Evolutionary conservation across 345 rosid genomes (phyloP).

Genomic region (Eucalyptus cladocalyx): DNA sequence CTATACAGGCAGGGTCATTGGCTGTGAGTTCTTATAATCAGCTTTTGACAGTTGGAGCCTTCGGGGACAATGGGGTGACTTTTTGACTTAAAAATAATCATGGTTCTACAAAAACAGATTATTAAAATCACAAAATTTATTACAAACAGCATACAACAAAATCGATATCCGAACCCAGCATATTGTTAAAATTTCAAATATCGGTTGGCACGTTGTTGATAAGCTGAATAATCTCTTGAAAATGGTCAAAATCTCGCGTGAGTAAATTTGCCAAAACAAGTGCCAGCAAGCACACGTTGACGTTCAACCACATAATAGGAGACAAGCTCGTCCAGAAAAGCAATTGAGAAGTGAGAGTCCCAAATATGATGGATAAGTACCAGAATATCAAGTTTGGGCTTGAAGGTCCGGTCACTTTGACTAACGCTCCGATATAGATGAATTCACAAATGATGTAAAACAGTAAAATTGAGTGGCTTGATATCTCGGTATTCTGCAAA

Average conservation of each 20-base stretch:
- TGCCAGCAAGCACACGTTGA: neutral
- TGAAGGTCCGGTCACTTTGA: neutral
- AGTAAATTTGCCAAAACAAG: no score
- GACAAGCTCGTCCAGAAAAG: neutral
- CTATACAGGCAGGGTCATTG: no score
- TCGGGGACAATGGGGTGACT: no score
- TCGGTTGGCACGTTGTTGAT: fast-evolving
- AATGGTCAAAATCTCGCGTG: fast-evolving
- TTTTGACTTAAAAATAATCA: no score
- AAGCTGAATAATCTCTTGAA: no score
- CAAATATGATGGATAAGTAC: neutral
- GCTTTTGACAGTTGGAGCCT: no score
- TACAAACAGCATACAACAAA: neutral
- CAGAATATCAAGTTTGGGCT: neutral
- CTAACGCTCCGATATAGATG: no score
- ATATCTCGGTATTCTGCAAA: no score
- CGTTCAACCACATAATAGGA: neutral
- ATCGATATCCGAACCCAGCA: neutral
- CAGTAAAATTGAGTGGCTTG: no score
- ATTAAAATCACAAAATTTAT: no score
- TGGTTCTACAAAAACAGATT: neutral
- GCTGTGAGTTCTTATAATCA: no score
- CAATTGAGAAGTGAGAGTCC: neutral
- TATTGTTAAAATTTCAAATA: no score
- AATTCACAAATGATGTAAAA: neutral